Evolutionary conservation across 2,329 filamentous ascomycete species (phyloP), one percentile per base, ranked within the genome.

Genomic region (Exophiala viscosa): DNA sequence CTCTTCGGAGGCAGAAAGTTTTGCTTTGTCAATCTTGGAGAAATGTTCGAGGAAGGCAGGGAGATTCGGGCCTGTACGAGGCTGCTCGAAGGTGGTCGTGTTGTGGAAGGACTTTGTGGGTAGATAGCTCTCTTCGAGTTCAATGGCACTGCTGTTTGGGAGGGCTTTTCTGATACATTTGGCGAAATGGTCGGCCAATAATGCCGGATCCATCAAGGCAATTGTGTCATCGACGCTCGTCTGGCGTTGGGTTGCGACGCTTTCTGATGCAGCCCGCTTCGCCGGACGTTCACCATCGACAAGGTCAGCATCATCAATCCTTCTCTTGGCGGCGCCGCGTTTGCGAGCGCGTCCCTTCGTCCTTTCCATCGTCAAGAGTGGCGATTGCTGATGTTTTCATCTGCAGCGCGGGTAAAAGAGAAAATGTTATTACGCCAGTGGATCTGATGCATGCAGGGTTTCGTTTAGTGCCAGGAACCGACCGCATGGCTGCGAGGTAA

Each of bases 101-200:
- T 97, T 90, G 54, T 80, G 75, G 65, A 97, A 90, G 3, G 83
- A 82, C 75, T 62, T 77, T 90, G 89, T 85, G 61, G 89, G 84
- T 47, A 97, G 78, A 50, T 87, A 85, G 64, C 89, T 76, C 66
- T 96, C 91, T 51, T 88, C 85, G 31, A 95, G 74, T 71, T 99
- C 93, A 36, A 97, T 81, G 0, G 84, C 76, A 62, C 88, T 96
- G 64, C 96, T 70, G 47, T 96, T 86, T 23, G 81, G 83, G 35
- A 50, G 52, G 48, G 90, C 88, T 18, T 86, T 80, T 59, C 80
- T 83, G 48, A 88, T 86, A 66, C 87, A 83, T 66, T 93, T 86
- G 5, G 87, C 87, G 57, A 96, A 77, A 68, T 96, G 85, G 68
- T 96, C 92, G 1, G 91, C 88, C 42, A 96, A 74, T 38, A 96